phyloP scores from a whole-genome alignment of 441 rosid species.

The Corymbia citriodora region DNA sequence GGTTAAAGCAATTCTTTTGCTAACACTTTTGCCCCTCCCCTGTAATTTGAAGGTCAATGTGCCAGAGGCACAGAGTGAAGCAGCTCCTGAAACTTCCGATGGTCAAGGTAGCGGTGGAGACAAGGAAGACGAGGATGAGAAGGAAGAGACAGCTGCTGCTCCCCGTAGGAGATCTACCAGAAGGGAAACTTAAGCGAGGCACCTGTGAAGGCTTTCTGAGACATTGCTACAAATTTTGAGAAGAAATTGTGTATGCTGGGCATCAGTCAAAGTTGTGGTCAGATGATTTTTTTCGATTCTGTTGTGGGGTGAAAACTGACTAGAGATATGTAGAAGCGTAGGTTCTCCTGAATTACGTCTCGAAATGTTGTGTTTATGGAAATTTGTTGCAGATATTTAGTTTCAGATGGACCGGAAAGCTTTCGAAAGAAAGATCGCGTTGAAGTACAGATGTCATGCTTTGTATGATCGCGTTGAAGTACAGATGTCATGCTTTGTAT shows the following conservation, averaged over 20 bases:
- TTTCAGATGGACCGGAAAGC: neutral
- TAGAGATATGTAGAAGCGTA: neutral
- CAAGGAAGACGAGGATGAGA: constrained; percentile 38
- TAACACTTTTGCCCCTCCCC: neutral
- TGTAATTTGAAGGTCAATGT: constrained; percentile 31
- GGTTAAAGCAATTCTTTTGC: neutral
- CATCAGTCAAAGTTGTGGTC: neutral
- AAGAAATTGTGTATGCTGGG: neutral
- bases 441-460: neutral
- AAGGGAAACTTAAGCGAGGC: constrained; percentile 42
- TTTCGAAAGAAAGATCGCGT: neutral
- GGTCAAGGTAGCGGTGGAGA: constrained; percentile 38
- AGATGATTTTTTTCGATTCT: neutral
- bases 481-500: neutral
- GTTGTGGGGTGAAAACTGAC: neutral
- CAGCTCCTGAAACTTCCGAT: constrained; percentile 40
- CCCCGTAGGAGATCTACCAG: constrained; percentile 65
- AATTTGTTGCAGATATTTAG: neutral
- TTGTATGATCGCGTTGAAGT: neutral
- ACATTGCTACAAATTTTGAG: neutral
- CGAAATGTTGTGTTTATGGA: neutral
- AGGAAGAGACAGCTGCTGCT: constrained; percentile 39
- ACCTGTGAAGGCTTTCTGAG: neutral
- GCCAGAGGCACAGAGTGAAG: constrained; percentile 29
- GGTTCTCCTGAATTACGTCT: neutral